Base-by-base conservation (phyloP, 2,329 filamentous ascomycete species). In the Ophiosphaerella korrae region DNA sequence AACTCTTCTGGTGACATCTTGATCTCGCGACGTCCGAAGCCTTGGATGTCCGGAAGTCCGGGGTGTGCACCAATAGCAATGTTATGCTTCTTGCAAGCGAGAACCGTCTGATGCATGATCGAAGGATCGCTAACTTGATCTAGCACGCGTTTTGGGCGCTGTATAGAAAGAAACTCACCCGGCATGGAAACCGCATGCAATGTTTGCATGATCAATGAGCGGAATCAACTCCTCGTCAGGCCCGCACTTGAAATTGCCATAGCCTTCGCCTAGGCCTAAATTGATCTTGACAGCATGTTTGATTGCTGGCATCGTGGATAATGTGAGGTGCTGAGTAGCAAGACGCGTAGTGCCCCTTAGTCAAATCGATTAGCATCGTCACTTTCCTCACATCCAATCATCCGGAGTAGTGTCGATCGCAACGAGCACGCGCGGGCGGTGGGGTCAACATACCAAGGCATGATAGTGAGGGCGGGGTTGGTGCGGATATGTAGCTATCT, bases 1-100 rank as follows among this genome's bases (percentile, higher is more conserved):
- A 84, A 73, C 58, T 86, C 84, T 14, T 82, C 80, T 1, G 81
- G 76, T 1, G 76, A 72, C 60, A 88, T 76, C 38, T 82, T 80
- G 67, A 88, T 87, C 54, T 84, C 80, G 14, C 85, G 78, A 2
- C 85, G 76, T 2, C 85, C 85, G 59, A 88, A 88, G 7, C 85
- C 85, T 70, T 84, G 79, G 18, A 86, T 76, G 64, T 88, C 85
- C n/a, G 82, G 84, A 0, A 87, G 74, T 1, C 84, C 84, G 0
- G 85, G 85, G 58, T 88, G 85, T 0, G 86, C 86, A 7, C 85
- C 85, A 5, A 83, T 73, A 42, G 76, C 77, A 53, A 88, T 78
- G 50, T 77, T 76, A 67, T 85, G 79, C 36, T 77, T 66, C 68
- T 86, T 87, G 71, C 82, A 85, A 14, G 80, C 74, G 8, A 73